These are phyloP conservation scores for Canavalia ensiformis DNA, from an alignment of 306 rosid genomes.

Conservation along the genomic window DNA sequence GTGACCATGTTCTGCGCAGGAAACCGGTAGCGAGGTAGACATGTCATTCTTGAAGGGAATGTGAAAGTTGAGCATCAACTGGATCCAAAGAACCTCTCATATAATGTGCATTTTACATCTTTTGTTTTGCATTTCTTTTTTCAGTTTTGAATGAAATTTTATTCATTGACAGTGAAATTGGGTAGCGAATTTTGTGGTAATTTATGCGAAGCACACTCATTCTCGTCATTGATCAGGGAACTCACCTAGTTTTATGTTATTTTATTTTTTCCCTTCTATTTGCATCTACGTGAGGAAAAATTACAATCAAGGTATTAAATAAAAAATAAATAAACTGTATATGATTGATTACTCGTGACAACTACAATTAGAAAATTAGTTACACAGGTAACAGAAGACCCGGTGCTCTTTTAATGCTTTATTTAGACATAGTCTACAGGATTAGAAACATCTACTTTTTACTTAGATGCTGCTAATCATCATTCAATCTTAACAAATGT, in stretches of 20 bases:
- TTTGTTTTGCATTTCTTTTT: background rate
- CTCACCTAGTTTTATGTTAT: too few relatives aligned
- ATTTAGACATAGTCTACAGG: conserved; percentile 18
- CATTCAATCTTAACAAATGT: background rate
- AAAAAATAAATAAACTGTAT: too few relatives aligned
- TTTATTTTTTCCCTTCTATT: background rate
- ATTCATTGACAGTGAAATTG: background rate
- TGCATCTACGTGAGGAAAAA: background rate
- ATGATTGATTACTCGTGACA: background rate
- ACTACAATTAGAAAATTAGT: conserved; percentile 44
- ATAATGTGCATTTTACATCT: background rate
- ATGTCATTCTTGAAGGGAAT: too few relatives aligned
- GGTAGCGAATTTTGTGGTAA: background rate
- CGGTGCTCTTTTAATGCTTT: conserved; percentile 30
- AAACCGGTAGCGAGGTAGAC: too few relatives aligned
- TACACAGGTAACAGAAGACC: background rate
- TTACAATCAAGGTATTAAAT: too few relatives aligned
- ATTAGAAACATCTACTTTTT: conserved; percentile 8
- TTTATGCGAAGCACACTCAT: background rate
- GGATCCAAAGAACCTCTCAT: too few relatives aligned
- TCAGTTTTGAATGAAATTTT: background rate
- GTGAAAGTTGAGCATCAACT: too few relatives aligned
- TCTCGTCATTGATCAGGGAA: background rate
- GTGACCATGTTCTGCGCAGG: too few relatives aligned
- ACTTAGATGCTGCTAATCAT: background rate